Evolutionary conservation across 352 stramenopile species (phyloP).

Genomic region (Phytophthora tubulina): DNA sequence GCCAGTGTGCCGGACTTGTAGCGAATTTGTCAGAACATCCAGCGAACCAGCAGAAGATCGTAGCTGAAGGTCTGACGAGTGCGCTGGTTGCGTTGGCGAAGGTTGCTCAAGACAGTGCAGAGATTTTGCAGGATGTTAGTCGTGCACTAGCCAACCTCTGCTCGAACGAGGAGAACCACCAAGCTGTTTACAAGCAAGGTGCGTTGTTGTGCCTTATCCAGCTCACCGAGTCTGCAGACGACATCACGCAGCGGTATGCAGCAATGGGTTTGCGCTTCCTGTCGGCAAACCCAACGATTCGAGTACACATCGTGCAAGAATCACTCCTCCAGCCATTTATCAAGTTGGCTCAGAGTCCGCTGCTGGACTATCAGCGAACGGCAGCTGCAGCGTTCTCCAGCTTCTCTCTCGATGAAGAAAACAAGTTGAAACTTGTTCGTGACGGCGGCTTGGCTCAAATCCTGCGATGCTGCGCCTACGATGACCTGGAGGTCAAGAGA

Average conservation of each 20-base stretch:
- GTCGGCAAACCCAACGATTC: slow-evolving; percentile 93
- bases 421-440: slow-evolving; percentile 94
- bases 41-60: slow-evolving; percentile 92
- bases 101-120: slow-evolving; percentile 73
- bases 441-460: slow-evolving; percentile 92
- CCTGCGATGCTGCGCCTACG: slow-evolving; percentile 89
- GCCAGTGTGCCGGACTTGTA: slow-evolving; percentile 93
- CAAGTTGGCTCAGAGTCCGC: slow-evolving; percentile 88
- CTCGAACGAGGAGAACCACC: slow-evolving; percentile 96
- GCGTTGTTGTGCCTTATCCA: slow-evolving; percentile 91
- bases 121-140: slow-evolving; percentile 96
- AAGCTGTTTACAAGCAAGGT: slow-evolving; percentile 93
- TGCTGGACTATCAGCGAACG: slow-evolving; percentile 94
- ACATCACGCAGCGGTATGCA: slow-evolving; percentile 95
- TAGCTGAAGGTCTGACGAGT: slow-evolving; percentile 90
- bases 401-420: slow-evolving; percentile 94
- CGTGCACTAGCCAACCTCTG: slow-evolving; percentile 93
- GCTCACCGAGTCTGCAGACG: slow-evolving; percentile 88
- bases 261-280: slow-evolving; percentile 96
- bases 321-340: slow-evolving; percentile 93
- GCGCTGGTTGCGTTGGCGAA: slow-evolving; percentile 84
- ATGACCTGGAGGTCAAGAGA: slow-evolving; percentile 93
- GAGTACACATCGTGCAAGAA: slow-evolving; percentile 93
- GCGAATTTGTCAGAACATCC: slow-evolving; percentile 95
- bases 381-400: slow-evolving; percentile 93